phyloP scores from a whole-genome alignment of 2,329 filamentous ascomycete genomes.

The Penicillium sp. region DNA sequence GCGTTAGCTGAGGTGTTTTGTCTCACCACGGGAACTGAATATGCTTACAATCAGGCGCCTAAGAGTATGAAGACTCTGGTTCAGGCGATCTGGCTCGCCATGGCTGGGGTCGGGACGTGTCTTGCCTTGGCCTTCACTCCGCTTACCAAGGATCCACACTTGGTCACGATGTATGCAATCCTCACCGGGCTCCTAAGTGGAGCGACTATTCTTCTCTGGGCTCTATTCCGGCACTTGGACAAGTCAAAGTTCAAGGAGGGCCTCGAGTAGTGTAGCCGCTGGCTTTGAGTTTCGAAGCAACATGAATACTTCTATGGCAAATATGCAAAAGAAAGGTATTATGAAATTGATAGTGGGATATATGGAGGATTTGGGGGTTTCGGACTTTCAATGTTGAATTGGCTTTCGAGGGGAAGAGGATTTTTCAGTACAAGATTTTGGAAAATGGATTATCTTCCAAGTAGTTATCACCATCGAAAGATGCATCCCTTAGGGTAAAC shows the following conservation, averaged over 20 bases:
- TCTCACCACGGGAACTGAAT: slow-evolving; percentile 48
- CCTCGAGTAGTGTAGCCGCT: not conserved
- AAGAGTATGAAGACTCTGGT: slow-evolving; percentile 43
- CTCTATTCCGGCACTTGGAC: slow-evolving; percentile 5
- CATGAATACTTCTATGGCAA: too few relatives aligned
- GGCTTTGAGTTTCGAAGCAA: too few relatives aligned
- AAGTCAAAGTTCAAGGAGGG: slow-evolving; percentile 2
- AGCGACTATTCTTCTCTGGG: slow-evolving; percentile 1
- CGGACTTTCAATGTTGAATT: too few relatives aligned
- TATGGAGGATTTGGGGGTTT: too few relatives aligned
- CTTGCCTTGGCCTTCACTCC: slow-evolving; percentile 12
- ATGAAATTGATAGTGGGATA: too few relatives aligned
- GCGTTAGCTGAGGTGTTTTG: slow-evolving; percentile 50
- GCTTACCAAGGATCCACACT: slow-evolving; percentile 3
- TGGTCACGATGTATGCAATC: slow-evolving; percentile 13
- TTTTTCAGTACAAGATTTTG: too few relatives aligned
- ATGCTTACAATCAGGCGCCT: slow-evolving; percentile 49
- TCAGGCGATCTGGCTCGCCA: slow-evolving; percentile 28
- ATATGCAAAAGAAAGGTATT: too few relatives aligned
- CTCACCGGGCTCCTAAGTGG: slow-evolving; percentile 6
- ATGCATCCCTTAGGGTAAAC: too few relatives aligned
- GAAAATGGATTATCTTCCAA: not conserved
- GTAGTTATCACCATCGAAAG: too few relatives aligned
- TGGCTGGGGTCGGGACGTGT: slow-evolving; percentile 8
- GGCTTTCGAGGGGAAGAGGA: too few relatives aligned